Evolutionary conservation across 2,329 filamentous ascomycete species (phyloP).

Genomic region (Colletotrichum liriopes): DNA sequence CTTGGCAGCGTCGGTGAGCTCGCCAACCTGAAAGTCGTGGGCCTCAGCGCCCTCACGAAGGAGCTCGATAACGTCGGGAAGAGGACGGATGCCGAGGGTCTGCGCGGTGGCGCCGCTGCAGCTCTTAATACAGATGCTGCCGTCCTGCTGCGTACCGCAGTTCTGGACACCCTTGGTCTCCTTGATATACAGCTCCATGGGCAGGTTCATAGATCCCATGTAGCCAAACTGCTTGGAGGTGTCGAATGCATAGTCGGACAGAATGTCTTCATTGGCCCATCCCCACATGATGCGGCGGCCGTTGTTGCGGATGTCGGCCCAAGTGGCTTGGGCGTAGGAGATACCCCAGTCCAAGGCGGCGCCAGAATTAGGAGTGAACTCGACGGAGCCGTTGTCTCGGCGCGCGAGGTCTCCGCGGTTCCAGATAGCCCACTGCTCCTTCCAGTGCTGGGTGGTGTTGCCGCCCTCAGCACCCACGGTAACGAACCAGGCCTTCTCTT

Average conservation of each 20-base stretch:
- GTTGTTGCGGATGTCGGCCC: conserved; percentile 36
- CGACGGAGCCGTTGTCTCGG: conserved; percentile 42
- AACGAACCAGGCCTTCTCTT: conserved; percentile 43
- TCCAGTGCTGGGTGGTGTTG: conserved; percentile 43
- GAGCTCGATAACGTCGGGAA: conserved; percentile 39
- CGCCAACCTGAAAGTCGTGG: conserved; percentile 31
- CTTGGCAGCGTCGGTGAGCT: conserved; percentile 23
- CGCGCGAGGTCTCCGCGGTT: conserved; percentile 41
- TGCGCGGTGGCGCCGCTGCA: conserved; percentile 34
- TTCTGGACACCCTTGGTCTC: conserved; percentile 40
- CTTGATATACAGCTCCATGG: conserved; percentile 42
- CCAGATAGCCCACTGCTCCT: conserved; percentile 43
- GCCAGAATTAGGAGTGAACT: conserved; percentile 39
- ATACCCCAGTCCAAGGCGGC: conserved; percentile 44
- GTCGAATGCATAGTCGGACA: conserved; percentile 12
- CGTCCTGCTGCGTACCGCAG: conserved; percentile 39
- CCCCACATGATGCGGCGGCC: conserved; percentile 42
- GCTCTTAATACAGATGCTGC: conserved; percentile 37
- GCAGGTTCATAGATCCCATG: conserved; percentile 41
- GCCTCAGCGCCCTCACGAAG: conserved; percentile 38
- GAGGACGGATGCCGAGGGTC: conserved; percentile 41
- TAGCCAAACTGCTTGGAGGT: conserved; percentile 42
- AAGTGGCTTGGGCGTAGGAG: conserved; percentile 43
- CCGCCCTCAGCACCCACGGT: conserved; percentile 41
- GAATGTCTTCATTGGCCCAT: conserved; percentile 42